Conservation (phyloP, 169 alveolate species). For the Eimeria sp. region DNA sequence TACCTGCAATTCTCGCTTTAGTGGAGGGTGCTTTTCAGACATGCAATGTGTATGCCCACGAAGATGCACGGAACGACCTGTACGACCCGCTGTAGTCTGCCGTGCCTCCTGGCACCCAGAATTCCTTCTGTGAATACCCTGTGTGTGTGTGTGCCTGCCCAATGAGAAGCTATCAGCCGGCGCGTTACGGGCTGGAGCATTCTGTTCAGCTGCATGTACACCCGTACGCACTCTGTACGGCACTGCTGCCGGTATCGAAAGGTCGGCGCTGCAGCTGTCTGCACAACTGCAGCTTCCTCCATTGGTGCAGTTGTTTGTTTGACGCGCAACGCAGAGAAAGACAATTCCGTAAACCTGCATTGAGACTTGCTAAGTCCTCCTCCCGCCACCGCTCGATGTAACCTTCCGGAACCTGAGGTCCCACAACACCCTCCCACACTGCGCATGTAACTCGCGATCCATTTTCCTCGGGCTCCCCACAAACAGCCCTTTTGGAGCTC, state of each 20-base stretch:
- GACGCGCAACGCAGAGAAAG: constrained; percentile 78
- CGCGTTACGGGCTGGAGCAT: not conserved
- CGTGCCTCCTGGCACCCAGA: no score
- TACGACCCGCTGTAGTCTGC: not conserved
- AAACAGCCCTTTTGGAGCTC: not conserved
- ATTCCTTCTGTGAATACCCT: no score
- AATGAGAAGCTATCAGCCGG: not conserved
- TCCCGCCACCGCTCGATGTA: constrained; percentile 74
- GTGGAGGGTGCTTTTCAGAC: not conserved
- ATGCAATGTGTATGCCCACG: not conserved
- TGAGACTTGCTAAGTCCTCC: constrained; percentile 60
- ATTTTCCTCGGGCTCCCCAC: not conserved
- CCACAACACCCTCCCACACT: not conserved
- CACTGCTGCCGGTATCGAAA: constrained; percentile 78
- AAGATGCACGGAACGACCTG: not conserved
- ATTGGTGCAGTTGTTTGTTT: constrained; percentile 34
- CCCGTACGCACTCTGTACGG: constrained; percentile 66
- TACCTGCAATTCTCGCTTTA: not conserved
- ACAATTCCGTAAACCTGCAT: constrained; percentile 41
- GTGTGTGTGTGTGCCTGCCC: not conserved
- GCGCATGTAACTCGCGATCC: not conserved
- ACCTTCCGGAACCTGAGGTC: constrained; percentile 75
- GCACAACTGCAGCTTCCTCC: constrained; percentile 72
- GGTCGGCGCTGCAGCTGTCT: constrained; percentile 79
- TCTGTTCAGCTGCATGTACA: not conserved